Base-by-base conservation (phyloP, 2,329 filamentous ascomycete species). In the Zasmidium angulare region DNA sequence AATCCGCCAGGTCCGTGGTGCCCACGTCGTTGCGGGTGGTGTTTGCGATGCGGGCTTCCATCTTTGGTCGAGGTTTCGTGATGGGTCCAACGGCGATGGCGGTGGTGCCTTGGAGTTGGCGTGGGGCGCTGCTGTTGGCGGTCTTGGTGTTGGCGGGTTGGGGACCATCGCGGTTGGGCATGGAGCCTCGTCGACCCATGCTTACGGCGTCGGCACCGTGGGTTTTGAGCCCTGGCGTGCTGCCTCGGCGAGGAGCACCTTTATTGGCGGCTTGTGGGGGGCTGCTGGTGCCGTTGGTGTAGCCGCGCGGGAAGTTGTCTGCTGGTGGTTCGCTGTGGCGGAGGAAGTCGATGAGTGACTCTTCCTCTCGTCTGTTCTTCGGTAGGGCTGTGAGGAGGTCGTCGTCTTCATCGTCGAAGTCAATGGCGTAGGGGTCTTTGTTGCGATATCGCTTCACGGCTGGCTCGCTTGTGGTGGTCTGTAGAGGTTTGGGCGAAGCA, bases 371-470 rank as follows among this genome's bases (percentile, higher is more conserved):
- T 11, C 72, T 72, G 17, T 74, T 74, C 40, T 57, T 67, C 2
- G 80, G 78, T 56, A 82, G 75, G 14, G 76, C 76, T 7, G 75
- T 78, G 21, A 81, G 74, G 20, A 82, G 72, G 26, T 85, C 79
- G 14, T 62, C 62, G 22, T 63, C 61, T 22, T 65, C 65, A 1
- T 86, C 82, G 4, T 75, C 74, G 3, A 75, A 80, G 70, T 97
- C 93, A 63, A 98, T 91, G n/a, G 92, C 91, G 66, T 98, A 98
- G 0, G 93, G 95, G 69, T 99, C 95, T 58, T 85, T 89, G 53
- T 92, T 86, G 24, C 91, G 86, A 49, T 88, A 85, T 48, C 88
- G 90, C 70, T 90, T 96, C 55, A 89, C 85, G 11, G 53, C 43
- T 6, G 63, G 60, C 46, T 55, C 61, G 20, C 23, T 43, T 14